Evolutionary conservation across 2,329 filamentous ascomycete species (phyloP), one percentile per base, ranked within the genome.

Genomic region (Zymoseptoria tritici): DNA sequence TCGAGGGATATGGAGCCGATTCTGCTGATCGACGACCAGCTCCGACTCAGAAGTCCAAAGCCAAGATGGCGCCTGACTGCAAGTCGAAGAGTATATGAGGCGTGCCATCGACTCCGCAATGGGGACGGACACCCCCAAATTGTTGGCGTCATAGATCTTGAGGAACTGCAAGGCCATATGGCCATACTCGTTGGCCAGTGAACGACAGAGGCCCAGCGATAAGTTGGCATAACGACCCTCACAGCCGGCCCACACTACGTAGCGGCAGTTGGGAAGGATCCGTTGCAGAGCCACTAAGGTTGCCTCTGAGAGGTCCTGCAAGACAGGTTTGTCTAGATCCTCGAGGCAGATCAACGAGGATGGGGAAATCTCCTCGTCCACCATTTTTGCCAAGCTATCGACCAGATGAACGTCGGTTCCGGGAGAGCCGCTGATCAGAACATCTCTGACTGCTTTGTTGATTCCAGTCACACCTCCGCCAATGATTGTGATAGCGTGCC

Each of bases 11-110:
- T 66, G 26, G 13, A 62, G 20, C 29, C 64, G 53, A 19, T 61
- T 63, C 21, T 59, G 52, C 24, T 51, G n/a, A 24, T 62, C 51
- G 9, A 67, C 22, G 4, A 63, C 62, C 49, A 67, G 59, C 55
- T 69, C 67, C 29, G 63, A 60, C 49, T 67, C 66, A 11, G 31
- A 56, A 8, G 65, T 58, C 66, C 55, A 62, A 19, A 64, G 56
- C 31, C 57, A 56, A 19, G 60, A 59, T 21, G 56, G 56, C 3
- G 57, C 49, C 13, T 49, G 26, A n/a, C 61, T 63, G 2, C 22
- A 11, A 16, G 60, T 56, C 26, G 62, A 63, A 31, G 55, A 54
- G 42, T 57, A 56, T 19, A 65, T 19, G 9, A 64, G 56, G 16
- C 63, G 61, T 26, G 58, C 54, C 31, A 65, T 60, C 3, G 61